Evolutionary conservation across 495 filamentous ascomycete genomes (phyloP).

Genomic region (Lophiostoma macrostomum): DNA sequence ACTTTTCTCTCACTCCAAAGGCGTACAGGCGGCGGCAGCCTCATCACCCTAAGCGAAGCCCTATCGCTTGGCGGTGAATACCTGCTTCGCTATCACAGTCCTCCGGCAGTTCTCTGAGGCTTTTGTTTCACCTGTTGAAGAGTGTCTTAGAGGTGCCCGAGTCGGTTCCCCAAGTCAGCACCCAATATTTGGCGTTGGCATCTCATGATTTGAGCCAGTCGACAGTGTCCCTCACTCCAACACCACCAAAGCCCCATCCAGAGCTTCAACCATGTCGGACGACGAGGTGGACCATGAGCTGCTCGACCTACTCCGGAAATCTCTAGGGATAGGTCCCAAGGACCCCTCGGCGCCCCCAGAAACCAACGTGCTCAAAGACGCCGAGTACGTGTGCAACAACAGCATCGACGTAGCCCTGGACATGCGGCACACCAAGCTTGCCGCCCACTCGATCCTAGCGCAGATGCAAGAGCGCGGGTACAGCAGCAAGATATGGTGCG

Average conservation of each 20-base stretch:
- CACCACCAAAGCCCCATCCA: too few relatives aligned
- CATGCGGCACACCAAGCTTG: constrained; percentile 71
- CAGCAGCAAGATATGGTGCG: constrained; percentile 78
- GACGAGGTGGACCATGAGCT: constrained; percentile 87
- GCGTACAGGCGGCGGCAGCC: constrained; percentile 1
- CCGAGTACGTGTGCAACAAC: constrained; percentile 87
- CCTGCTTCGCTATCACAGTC: too few relatives aligned
- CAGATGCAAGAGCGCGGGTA: constrained; percentile 82
- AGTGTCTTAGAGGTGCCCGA: too few relatives aligned
- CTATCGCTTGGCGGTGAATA: too few relatives aligned
- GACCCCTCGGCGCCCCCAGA: constrained; percentile 50
- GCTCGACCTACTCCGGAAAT: constrained; percentile 78
- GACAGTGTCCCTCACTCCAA: too few relatives aligned
- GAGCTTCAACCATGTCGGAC: constrained; percentile 64
- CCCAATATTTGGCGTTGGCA: too few relatives aligned
- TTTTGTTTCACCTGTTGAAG: too few relatives aligned
- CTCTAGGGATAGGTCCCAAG: constrained; percentile 53
- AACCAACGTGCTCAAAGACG: constrained; percentile 77
- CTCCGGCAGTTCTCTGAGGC: too few relatives aligned
- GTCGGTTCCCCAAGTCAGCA: too few relatives aligned
- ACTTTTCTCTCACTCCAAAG: too few relatives aligned
- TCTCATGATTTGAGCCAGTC: too few relatives aligned
- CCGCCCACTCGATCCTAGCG: constrained; percentile 71
- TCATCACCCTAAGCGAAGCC: background rate
- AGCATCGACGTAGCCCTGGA: constrained; percentile 87